phyloP scores from a whole-genome alignment of 2,329 filamentous ascomycete species.

The Aspergillus costaricaensis region DNA sequence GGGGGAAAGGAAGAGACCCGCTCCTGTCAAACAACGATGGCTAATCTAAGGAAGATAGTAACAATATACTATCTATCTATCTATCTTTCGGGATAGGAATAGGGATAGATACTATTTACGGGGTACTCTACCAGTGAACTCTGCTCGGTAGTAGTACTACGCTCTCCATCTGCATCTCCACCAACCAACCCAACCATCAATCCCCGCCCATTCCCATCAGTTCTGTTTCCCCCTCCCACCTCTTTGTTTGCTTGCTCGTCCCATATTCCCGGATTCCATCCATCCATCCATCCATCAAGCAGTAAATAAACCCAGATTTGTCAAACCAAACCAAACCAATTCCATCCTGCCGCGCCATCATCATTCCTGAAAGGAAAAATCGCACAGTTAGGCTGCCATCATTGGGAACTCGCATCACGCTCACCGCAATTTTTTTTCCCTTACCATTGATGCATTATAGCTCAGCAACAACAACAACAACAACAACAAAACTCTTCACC shows the following conservation, averaged over 20 bases:
- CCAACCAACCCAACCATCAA: not conserved
- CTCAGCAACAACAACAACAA: no score
- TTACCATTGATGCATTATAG: no score
- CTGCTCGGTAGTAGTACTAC: not conserved
- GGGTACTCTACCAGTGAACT: not conserved
- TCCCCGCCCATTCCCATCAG: not conserved
- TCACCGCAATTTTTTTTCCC: slow-evolving; percentile 6
- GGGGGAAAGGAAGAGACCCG: not conserved
- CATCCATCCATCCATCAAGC: not conserved
- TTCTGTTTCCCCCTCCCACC: not conserved
- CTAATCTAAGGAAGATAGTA: not conserved
- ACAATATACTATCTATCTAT: not conserved
- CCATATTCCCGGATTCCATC: not conserved
- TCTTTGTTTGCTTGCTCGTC: not conserved
- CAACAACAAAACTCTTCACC: not conserved
- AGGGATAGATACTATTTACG: not conserved
- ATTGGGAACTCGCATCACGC: not conserved
- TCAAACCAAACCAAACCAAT: not conserved
- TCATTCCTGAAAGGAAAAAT: not conserved
- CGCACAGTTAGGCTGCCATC: not conserved
- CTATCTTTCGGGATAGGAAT: no score
- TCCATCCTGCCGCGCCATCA: not conserved
- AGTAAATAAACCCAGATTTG: not conserved
- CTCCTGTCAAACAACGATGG: slow-evolving; percentile 11
- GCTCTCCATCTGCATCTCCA: not conserved